phyloP scores from a whole-genome alignment of 2,329 filamentous ascomycete genomes.

The Fusarium hainanense region DNA sequence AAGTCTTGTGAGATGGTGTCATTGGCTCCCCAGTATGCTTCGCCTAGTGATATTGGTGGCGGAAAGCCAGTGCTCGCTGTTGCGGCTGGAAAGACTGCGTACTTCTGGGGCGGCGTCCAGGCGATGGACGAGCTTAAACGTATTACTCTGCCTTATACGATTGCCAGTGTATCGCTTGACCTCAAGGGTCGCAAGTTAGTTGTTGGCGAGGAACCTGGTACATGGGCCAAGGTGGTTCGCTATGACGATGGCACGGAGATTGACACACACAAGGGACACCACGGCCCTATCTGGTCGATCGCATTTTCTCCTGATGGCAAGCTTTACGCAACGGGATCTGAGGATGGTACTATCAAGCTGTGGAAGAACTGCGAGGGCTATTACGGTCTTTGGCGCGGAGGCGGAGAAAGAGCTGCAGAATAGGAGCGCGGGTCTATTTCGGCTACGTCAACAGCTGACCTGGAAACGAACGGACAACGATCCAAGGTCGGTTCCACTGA shows the following conservation, averaged over 20 bases:
- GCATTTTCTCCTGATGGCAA: slow-evolving; percentile 96
- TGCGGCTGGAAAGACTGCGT: slow-evolving; percentile 92
- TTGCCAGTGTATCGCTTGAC: slow-evolving; percentile 91
- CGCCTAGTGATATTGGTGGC: slow-evolving; percentile 71
- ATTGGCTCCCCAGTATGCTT: slow-evolving; percentile 68
- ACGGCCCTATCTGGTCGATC: slow-evolving; percentile 96
- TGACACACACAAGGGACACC: slow-evolving; percentile 95
- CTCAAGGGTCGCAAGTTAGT: slow-evolving; percentile 84
- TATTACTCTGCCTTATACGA: slow-evolving; percentile 81
- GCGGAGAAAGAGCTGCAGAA: slow-evolving; percentile 53
- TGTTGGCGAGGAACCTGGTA: slow-evolving; percentile 90
- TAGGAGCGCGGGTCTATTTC: slow-evolving; percentile 48
- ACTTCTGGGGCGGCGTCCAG: slow-evolving; percentile 84
- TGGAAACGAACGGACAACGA: slow-evolving; percentile 2
- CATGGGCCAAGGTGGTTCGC: slow-evolving; percentile 95
- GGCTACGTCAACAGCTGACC: slow-evolving; percentile 29
- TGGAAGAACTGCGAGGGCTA: slow-evolving; percentile 77
- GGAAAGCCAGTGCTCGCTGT: slow-evolving; percentile 83
- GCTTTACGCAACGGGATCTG: slow-evolving; percentile 93
- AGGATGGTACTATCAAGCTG: slow-evolving; percentile 97
- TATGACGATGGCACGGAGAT: slow-evolving; percentile 86
- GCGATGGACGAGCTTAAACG: slow-evolving; percentile 82
- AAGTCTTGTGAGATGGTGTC: slow-evolving; percentile 91
- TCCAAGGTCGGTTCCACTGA: slow-evolving; percentile 9
- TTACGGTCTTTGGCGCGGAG: slow-evolving; percentile 72